Evolutionary conservation across 306 rosid genomes (phyloP).

Genomic region (Acacia confusa): DNA sequence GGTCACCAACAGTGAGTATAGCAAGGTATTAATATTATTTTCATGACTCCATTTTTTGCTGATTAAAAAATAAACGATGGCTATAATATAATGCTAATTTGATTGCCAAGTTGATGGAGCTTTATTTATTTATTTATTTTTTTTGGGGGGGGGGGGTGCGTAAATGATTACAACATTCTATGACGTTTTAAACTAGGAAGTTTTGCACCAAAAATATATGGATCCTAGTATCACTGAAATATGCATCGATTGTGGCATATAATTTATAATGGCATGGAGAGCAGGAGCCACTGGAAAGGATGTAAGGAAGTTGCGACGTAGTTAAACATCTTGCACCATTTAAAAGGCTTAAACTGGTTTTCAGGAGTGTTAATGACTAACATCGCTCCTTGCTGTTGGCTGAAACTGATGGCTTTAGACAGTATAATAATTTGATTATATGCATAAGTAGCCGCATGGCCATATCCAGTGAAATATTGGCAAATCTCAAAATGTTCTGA

Average conservation of each 20-base stretch:
- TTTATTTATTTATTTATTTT: neutral
- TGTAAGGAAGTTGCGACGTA: neutral
- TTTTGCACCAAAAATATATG: neutral
- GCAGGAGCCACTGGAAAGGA: slow-evolving; percentile 1
- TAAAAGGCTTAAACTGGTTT: neutral
- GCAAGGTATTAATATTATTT: slow-evolving; percentile 55
- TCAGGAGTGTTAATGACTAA: neutral
- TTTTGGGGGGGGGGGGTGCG: too few relatives aligned
- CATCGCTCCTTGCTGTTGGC: neutral
- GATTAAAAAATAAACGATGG: neutral
- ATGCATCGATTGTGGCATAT: neutral
- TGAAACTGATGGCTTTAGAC: neutral
- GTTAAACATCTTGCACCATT: neutral
- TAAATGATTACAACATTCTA: neutral
- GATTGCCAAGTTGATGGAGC: neutral
- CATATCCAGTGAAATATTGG: slow-evolving; percentile 16
- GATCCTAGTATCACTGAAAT: neutral
- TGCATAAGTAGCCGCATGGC: too few relatives aligned
- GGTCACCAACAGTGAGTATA: slow-evolving; percentile 59
- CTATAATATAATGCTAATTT: neutral
- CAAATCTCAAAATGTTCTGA: neutral
- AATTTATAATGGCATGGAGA: neutral
- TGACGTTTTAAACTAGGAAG: neutral
- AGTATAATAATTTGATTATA: neutral
- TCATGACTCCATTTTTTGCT: neutral